These are phyloP conservation scores for Urtica urens DNA, from an alignment of 306 rosid species.

Conservation along the genomic window DNA sequence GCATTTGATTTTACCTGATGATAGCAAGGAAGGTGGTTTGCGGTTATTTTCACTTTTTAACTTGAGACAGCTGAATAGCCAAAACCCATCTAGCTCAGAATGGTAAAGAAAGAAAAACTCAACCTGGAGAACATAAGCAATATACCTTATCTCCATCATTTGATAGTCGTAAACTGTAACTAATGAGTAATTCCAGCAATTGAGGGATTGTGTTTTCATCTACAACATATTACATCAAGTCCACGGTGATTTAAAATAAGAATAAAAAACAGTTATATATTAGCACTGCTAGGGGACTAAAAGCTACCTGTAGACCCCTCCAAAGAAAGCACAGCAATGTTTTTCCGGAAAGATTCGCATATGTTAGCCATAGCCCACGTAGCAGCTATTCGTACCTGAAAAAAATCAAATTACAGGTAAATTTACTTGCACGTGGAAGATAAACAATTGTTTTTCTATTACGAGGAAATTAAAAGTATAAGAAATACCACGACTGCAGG, in stretches of 20 bases:
- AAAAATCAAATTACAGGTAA: conserved; percentile 12
- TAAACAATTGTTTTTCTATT: not conserved
- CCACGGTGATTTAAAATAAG: not conserved
- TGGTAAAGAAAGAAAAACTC: not conserved
- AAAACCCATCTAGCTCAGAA: too few species aligned
- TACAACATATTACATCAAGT: conserved; percentile 2
- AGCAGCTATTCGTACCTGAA: conserved; percentile 79
- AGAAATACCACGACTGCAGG: conserved; percentile 49
- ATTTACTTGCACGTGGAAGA: conserved; percentile 10
- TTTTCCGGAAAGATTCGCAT: conserved; percentile 63
- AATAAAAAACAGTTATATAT: not conserved
- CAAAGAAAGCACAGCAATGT: conserved; percentile 29
- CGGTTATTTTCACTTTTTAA: not conserved
- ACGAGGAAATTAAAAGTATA: not conserved
- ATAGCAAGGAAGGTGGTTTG: not conserved
- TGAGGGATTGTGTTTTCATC: conserved; percentile 37
- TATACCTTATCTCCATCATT: conserved; percentile 91
- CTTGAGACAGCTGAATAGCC: too few species aligned
- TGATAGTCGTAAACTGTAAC: conserved; percentile 68
- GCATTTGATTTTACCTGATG: conserved; percentile 91
- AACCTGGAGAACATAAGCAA: not conserved
- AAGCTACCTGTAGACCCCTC: conserved; percentile 44
- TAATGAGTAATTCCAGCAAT: conserved; percentile 39
- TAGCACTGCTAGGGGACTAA: conserved; percentile 6
- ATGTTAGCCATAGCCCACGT: conserved; percentile 98